Percentiles rank a stretch among this genome's conserved stretches.
Evolutionary conservation across 2,329 filamentous ascomycete genomes (phyloP).

Genomic region (Sporothrix luriei): DNA sequence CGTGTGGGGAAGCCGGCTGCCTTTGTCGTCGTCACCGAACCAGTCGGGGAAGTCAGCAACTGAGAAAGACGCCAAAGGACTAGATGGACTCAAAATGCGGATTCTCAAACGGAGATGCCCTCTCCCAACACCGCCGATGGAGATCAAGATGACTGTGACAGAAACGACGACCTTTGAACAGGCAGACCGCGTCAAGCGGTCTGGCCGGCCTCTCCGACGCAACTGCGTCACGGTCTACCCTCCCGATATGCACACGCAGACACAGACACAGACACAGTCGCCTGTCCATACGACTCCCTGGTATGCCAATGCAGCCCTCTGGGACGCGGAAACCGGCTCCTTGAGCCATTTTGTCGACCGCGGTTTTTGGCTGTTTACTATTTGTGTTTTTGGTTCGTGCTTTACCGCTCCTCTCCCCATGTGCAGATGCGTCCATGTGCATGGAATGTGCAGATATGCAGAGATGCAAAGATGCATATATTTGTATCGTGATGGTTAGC

Average conservation of each 20-base stretch:
- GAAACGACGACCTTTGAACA: neutral
- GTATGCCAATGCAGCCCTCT: constrained; percentile 1
- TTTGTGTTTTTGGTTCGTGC: constrained; percentile 40
- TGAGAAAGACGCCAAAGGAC: neutral
- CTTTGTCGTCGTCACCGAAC: neutral
- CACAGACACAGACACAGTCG: neutral
- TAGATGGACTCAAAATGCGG: neutral
- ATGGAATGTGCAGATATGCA: neutral
- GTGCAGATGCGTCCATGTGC: neutral
- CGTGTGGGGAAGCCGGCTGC: constrained; percentile 8
- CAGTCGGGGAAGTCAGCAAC: neutral
- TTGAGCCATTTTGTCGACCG: constrained; percentile 35
- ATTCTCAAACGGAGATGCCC: neutral
- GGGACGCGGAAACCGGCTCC: constrained; percentile 25
- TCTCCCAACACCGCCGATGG: neutral
- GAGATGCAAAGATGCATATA: too few relatives aligned
- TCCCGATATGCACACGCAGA: neutral
- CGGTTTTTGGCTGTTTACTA: constrained; percentile 40
- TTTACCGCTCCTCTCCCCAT: neutral
- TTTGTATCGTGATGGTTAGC: too few relatives aligned
- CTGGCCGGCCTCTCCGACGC: neutral
- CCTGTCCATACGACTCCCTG: neutral
- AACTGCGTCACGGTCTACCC: neutral
- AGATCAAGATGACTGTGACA: neutral
- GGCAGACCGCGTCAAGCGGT: too few relatives aligned